Evolutionary conservation across 805 yeast genomes (phyloP).

Genomic region (Candida methanosorbosa): DNA sequence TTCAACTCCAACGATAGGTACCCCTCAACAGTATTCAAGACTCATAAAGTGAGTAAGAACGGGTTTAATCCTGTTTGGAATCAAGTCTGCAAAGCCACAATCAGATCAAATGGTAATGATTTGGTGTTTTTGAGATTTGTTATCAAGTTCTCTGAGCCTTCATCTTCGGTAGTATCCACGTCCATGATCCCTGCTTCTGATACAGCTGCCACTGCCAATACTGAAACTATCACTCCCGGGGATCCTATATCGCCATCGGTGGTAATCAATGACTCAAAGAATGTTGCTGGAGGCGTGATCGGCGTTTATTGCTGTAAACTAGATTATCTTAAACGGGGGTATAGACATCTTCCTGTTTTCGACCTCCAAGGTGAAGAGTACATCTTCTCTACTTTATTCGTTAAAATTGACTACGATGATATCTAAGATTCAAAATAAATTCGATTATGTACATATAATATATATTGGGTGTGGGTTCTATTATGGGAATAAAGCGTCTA

Average conservation of each 20-base stretch:
- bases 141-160: slow-evolving; percentile 24
- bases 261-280: not conserved
- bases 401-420: slow-evolving; percentile 18
- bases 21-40: slow-evolving; percentile 19
- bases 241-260: not conserved
- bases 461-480: too few relatives aligned
- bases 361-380: slow-evolving; percentile 76
- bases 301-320: slow-evolving; percentile 60
- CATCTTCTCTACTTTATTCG: slow-evolving; percentile 41
- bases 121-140: slow-evolving; percentile 50
- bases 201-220: not conserved
- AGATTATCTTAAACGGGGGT: slow-evolving; percentile 64
- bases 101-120: slow-evolving; percentile 28
- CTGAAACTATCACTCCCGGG: not conserved
- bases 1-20: not conserved
- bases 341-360: slow-evolving; percentile 69
- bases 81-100: slow-evolving; percentile 33
- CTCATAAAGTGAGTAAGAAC: slow-evolving; percentile 42
- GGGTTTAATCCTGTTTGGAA: slow-evolving; percentile 91
- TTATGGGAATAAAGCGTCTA: too few relatives aligned
- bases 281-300: slow-evolving; percentile 20
- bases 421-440: not conserved
- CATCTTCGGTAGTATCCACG: slow-evolving; percentile 4
- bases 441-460: too few relatives aligned
- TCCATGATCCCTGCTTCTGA: not conserved